A percentile compares a stretch with the other conserved stretches of the same genome.
phyloP scores from a whole-genome alignment of 768 basidiomycete species.

The Lactifluus echinatus region DNA sequence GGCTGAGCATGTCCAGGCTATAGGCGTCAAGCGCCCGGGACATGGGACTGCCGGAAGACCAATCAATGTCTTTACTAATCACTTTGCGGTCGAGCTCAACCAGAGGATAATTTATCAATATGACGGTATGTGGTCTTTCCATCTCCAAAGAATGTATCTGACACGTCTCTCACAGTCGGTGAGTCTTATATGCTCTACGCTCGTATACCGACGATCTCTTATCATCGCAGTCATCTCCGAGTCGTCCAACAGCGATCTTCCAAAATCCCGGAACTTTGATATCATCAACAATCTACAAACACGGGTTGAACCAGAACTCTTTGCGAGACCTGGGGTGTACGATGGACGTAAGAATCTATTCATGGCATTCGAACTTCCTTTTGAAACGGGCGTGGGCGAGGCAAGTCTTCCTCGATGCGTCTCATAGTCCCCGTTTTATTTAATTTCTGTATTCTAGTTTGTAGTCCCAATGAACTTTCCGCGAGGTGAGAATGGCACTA shows the following conservation, averaged over 20 bases:
- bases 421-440: background rate
- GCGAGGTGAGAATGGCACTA: constrained; percentile 33
- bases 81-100: constrained; percentile 54
- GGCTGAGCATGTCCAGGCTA: constrained; percentile 35
- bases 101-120: constrained; percentile 65
- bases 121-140: constrained; percentile 45
- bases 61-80: constrained; percentile 44
- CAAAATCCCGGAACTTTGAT: constrained; percentile 60
- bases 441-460: constrained; percentile 37
- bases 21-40: constrained; percentile 61
- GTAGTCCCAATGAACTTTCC: constrained; percentile 41
- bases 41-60: constrained; percentile 49
- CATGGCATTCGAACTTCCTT: constrained; percentile 48
- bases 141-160: background rate
- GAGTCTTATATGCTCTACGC: constrained; percentile 18
- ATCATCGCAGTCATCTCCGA: constrained; percentile 45
- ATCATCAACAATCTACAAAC: constrained; percentile 57
- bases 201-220: background rate
- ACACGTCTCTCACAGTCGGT: constrained; percentile 32
- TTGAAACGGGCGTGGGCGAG: constrained; percentile 41
- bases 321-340: constrained; percentile 66
- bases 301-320: constrained; percentile 48
- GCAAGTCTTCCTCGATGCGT: constrained; percentile 27
- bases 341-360: constrained; percentile 78
- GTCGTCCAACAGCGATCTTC: constrained; percentile 61